These are phyloP conservation scores for Podospora bellae-mahoneyi DNA, from an alignment of 495 filamentous ascomycete species.

Conservation along the genomic window DNA sequence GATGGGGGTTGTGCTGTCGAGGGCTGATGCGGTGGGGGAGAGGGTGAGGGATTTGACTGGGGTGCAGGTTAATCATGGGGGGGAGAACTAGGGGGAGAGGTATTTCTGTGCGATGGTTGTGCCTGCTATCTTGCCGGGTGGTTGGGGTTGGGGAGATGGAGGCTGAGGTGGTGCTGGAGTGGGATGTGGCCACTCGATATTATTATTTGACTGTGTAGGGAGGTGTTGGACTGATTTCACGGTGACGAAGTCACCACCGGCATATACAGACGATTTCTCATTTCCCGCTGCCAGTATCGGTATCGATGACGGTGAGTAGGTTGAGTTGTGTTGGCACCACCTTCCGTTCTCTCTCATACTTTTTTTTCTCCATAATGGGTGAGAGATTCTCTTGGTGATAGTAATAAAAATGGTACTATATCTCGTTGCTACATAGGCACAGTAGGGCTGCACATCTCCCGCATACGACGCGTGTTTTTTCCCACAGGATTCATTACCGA, in stretches of 20 bases:
- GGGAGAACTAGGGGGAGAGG: not conserved
- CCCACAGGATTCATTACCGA: not conserved
- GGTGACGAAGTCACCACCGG: too few species aligned
- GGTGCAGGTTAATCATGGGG: constrained; percentile 13
- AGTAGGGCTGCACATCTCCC: not conserved
- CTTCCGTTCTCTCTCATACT: too few species aligned
- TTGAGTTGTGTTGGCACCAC: too few species aligned
- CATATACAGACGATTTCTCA: too few species aligned
- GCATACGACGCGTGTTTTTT: not conserved
- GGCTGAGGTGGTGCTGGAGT: constrained; percentile 40
- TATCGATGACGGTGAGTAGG: too few species aligned
- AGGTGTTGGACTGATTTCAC: too few species aligned
- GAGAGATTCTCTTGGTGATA: not conserved
- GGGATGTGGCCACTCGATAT: constrained; percentile 39
- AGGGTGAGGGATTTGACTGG: constrained; percentile 21
- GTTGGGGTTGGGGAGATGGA: constrained; percentile 34
- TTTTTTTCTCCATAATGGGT: too few species aligned
- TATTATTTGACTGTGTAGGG: constrained; percentile 34
- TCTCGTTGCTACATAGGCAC: not conserved
- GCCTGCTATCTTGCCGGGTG: constrained; percentile 29
- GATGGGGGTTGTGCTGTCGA: constrained; percentile 21
- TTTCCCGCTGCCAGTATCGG: too few species aligned
- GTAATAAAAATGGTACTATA: not conserved
- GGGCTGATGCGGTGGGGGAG: constrained; percentile 15
- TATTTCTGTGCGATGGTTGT: constrained; percentile 33